These are phyloP conservation scores for Maudiozyma humilis DNA, from an alignment of 1,139 yeast species.

Conservation along the genomic window DNA sequence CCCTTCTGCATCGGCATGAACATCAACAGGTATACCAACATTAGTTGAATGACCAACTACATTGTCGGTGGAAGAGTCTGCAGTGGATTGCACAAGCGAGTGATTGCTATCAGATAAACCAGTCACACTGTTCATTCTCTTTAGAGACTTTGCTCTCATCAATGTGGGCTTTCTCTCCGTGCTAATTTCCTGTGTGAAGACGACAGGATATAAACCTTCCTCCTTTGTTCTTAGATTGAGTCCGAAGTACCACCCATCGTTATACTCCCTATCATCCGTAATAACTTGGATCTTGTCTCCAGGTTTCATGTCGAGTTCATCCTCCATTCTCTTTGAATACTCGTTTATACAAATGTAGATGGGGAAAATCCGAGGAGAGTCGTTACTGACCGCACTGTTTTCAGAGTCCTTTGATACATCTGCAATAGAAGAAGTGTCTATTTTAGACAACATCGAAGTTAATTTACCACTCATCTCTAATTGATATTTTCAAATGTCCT, in stretches of 20 bases:
- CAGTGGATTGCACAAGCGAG: conserved; percentile 8
- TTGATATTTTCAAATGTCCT: neutral
- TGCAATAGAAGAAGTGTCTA: conserved; percentile 10
- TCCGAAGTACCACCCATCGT: conserved; percentile 98
- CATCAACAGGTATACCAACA: conserved; percentile 15
- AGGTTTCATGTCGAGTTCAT: conserved; percentile 69
- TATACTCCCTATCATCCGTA: conserved; percentile 86
- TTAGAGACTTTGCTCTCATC: conserved; percentile 36
- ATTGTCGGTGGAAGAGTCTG: conserved; percentile 13
- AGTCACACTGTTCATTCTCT: conserved; percentile 14
- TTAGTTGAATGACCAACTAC: conserved; percentile 23
- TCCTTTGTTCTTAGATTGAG: conserved; percentile 61
- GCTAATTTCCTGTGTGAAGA: conserved; percentile 56
- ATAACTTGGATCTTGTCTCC: conserved; percentile 91
- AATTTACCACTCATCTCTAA: conserved; percentile 10
- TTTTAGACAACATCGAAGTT: conserved; percentile 11
- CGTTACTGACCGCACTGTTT: conserved; percentile 11
- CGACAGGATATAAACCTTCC: conserved; percentile 85
- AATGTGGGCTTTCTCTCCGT: conserved; percentile 41
- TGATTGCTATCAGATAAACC: conserved; percentile 9
- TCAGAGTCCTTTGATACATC: conserved; percentile 6
- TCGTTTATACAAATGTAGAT: conserved; percentile 67
- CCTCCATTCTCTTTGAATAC: conserved; percentile 80
- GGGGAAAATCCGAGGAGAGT: conserved; percentile 15
- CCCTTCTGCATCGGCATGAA: conserved; percentile 7